phyloP scores from a whole-genome alignment of 208 protist species.

The Leishmania amazonensis region DNA sequence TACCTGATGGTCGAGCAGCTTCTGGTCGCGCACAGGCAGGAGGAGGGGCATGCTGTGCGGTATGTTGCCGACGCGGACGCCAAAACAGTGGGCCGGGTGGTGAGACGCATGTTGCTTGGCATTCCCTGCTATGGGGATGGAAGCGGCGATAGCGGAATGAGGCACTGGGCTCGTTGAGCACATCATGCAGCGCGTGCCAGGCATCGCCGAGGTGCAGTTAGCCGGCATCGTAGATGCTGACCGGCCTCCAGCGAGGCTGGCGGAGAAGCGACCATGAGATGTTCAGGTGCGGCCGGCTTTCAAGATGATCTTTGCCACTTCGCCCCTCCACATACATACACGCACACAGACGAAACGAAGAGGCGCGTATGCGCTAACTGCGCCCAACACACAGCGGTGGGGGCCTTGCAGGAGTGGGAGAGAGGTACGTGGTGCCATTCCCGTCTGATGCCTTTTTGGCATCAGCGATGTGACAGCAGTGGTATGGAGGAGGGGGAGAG shows the following conservation, averaged over 20 bases:
- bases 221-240: conserved; percentile 24
- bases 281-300: neutral
- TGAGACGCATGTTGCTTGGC: conserved; percentile 51
- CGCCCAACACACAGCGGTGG: neutral
- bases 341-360: neutral
- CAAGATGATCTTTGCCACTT: neutral
- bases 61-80: conserved; percentile 45
- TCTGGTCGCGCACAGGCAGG: conserved; percentile 22
- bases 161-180: conserved; percentile 43
- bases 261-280: neutral
- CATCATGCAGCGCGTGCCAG: conserved; percentile 42
- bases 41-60: conserved; percentile 36
- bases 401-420: neutral
- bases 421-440: neutral
- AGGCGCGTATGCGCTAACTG: neutral
- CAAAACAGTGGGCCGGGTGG: conserved; percentile 38
- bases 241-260: conserved; percentile 21
- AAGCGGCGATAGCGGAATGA: conserved; percentile 43
- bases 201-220: conserved; percentile 25
- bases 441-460: neutral
- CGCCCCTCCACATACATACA: neutral
- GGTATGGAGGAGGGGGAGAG: neutral
- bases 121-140: conserved; percentile 43
- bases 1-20: conserved; percentile 41
- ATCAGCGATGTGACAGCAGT: neutral